phyloP scores from a whole-genome alignment of 805 yeast genomes.

The Spathaspora sp. region DNA sequence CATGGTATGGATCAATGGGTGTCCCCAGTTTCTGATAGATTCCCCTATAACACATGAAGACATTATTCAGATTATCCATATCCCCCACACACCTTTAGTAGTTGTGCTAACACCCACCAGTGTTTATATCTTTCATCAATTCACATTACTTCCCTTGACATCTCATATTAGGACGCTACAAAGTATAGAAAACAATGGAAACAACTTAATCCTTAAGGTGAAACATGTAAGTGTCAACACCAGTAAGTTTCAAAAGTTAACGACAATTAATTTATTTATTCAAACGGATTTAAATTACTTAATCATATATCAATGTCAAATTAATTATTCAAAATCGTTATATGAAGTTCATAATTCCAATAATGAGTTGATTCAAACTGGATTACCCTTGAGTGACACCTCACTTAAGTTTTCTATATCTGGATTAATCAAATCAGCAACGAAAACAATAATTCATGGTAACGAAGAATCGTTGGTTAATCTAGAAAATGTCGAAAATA shows the following conservation, averaged over 20 bases:
- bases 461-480: constrained; percentile 13
- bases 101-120: constrained; percentile 26
- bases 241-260: constrained; percentile 24
- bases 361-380: constrained; percentile 30
- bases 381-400: constrained; percentile 28
- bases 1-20: constrained; percentile 36
- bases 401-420: constrained; percentile 24
- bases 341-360: constrained; percentile 28
- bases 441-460: constrained; percentile 30
- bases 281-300: constrained; percentile 37
- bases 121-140: constrained; percentile 26
- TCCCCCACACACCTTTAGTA: constrained; percentile 25
- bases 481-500: constrained; percentile 34
- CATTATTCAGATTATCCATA: constrained; percentile 17
- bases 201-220: constrained; percentile 37
- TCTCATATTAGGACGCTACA: constrained; percentile 42
- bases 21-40: constrained; percentile 27
- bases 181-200: constrained; percentile 46
- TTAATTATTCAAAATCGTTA: constrained; percentile 27
- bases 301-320: constrained; percentile 38
- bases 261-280: constrained; percentile 32
- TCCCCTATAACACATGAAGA: constrained; percentile 15
- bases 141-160: constrained; percentile 40
- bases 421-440: constrained; percentile 27
- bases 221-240: constrained; percentile 36